Evolutionary conservation across 1,284 basidiomycete genomes (phyloP), one percentile per base, ranked within the genome.

Genomic region (Dichomitus squalens): DNA sequence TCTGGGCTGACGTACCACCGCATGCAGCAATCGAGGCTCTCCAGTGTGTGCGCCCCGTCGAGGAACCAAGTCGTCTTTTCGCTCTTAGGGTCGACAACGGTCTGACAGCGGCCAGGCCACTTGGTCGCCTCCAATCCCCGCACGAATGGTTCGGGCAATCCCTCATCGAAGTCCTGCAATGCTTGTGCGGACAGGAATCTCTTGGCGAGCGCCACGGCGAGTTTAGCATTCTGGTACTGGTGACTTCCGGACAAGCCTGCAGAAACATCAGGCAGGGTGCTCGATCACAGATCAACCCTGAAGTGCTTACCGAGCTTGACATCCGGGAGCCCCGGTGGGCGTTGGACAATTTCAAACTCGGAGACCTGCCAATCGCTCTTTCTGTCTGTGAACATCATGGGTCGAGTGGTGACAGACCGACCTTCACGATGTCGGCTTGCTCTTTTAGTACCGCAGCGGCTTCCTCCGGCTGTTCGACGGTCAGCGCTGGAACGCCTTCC

Each of bases 91-190:
- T 94, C 90, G 3, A 65, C 59, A 7, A 97, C 86, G 1, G 82
- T 84, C 74, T 99, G 97, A 72, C 97, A 99, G 40, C 97, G 85
- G n/a, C 97, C 97, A 2, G 97, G 96, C 96, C 96, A 99, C 58
- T 80, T 84, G 0, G 95, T 84, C 14, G 81, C 76, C 61, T 84
- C 74, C 18, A 99, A 75, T 1, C 88, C 95, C 25, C 76, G 67
- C 27, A 83, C 68, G 64, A 93, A 88, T 5, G 78, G 66, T 7
- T 75, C 66, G 0, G 88, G 76, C 8, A 96, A 74, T 8, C 60
- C 57, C 12, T 64, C 63, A 14, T 73, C 64, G 8, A 70, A 61
- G 9, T 72, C 59, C 1, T 70, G 57, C 9, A 68, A 60, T 29
- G 69, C 68, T 40, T 73, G 70, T n/a, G 76, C 72, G 27, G 76